Evolutionary conservation across 192 early-diverging fungal genomes (phyloP).

Genomic region (Entomortierella beljakovae): DNA sequence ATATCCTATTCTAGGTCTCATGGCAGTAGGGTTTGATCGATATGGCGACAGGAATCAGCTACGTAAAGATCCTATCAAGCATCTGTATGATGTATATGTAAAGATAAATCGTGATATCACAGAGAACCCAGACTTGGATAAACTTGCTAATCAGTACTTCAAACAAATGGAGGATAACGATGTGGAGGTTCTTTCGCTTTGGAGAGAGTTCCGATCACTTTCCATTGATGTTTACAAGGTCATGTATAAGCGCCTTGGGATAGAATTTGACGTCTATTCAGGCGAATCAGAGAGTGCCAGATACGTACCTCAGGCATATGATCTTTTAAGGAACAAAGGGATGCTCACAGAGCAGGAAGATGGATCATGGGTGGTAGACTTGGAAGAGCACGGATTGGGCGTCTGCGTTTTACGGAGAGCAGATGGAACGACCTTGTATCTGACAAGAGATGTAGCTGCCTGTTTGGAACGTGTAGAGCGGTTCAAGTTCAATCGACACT

Average conservation of each 20-base stretch:
- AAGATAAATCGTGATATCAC: constrained; percentile 79
- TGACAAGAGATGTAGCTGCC: constrained; percentile 93
- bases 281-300: constrained; percentile 88
- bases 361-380: constrained; percentile 84
- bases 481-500: constrained; percentile 82
- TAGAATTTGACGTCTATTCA: constrained; percentile 89
- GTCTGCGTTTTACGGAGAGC: constrained; percentile 77
- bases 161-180: constrained; percentile 91
- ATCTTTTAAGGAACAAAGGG: constrained; percentile 71
- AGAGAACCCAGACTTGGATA: constrained; percentile 71
- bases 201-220: constrained; percentile 88
- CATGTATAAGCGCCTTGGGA: constrained; percentile 84
- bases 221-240: constrained; percentile 86
- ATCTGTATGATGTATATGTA: constrained; percentile 93
- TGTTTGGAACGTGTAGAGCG: constrained; percentile 79
- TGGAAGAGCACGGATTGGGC: constrained; percentile 80
- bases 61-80: constrained; percentile 82
- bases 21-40: constrained; percentile 88
- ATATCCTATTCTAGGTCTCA: constrained; percentile 64
- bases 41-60: constrained; percentile 80
- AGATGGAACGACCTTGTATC: constrained; percentile 91
- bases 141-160: constrained; percentile 87
- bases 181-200: constrained; percentile 71
- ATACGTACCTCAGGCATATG: constrained; percentile 71
- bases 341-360: constrained; percentile 72